Evolutionary conservation across 1,284 basidiomycete genomes (phyloP).

Genomic region (Mycosarcoma mackinlayi): DNA sequence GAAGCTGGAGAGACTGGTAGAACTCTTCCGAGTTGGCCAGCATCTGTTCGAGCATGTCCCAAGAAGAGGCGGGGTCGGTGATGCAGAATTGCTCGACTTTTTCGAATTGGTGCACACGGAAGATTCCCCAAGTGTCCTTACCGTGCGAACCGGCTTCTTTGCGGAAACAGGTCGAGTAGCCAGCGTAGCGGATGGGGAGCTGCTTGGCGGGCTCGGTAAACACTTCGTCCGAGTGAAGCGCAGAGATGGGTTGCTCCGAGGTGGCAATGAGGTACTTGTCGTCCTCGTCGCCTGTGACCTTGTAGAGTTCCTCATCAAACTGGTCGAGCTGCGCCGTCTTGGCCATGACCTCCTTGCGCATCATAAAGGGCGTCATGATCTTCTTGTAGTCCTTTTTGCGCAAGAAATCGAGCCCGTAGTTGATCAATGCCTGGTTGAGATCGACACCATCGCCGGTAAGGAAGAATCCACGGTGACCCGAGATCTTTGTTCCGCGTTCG

Average conservation of each 20-base stretch:
- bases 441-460: constrained; percentile 94
- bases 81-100: constrained; percentile 97
- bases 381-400: constrained; percentile 86
- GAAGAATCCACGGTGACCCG: constrained; percentile 96
- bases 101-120: constrained; percentile 99
- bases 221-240: constrained; percentile 94
- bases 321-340: constrained; percentile 97
- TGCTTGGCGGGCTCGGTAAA: constrained; percentile 91
- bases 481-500: constrained; percentile 87
- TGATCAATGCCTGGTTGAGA: constrained; percentile 94
- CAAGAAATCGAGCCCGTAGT: constrained; percentile 93
- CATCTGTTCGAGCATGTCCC: constrained; percentile 94
- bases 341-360: constrained; percentile 96
- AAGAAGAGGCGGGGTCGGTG: constrained; percentile 85
- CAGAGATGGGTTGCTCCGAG: constrained; percentile 97
- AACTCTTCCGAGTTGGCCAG: constrained; percentile 88
- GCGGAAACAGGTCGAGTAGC: constrained; percentile 93
- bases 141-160: constrained; percentile 98
- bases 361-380: constrained; percentile 97
- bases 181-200: constrained; percentile 82
- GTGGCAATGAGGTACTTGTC: constrained; percentile 99
- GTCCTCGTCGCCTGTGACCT: constrained; percentile 86
- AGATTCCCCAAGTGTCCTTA: constrained; percentile 99
- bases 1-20: constrained; percentile 90
- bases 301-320: constrained; percentile 98